A percentile compares a stretch with the other conserved stretches of the same genome.
Conservation (phyloP, 768 basidiomycete genomes). For the Phylloporus rhodoxanthus region DNA sequence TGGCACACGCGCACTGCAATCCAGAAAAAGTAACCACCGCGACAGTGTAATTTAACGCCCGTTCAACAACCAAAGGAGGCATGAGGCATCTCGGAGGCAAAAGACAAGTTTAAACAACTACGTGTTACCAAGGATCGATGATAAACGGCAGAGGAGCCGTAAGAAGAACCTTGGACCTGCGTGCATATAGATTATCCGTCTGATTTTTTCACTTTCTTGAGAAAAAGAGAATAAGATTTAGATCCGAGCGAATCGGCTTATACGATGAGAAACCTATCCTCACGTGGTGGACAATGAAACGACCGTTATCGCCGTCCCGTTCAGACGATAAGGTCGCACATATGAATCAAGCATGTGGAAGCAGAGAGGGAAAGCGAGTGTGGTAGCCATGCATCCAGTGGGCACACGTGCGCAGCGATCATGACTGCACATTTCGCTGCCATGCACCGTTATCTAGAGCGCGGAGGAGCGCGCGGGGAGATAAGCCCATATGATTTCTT, state of each 20-base stretch:
- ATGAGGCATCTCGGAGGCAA: background rate
- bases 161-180: background rate
- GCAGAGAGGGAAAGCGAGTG: background rate
- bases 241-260: background rate
- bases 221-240: background rate
- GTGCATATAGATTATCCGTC: background rate
- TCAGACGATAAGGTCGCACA: background rate
- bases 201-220: background rate
- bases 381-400: background rate
- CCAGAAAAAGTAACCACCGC: background rate
- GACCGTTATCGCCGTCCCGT: background rate
- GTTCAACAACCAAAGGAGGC: background rate
- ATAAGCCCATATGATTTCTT: background rate
- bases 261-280: background rate
- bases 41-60: too few species aligned
- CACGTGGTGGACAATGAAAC: background rate
- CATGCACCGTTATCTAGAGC: background rate
- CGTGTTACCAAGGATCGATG: background rate
- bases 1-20: background rate
- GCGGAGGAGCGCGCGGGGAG: background rate
- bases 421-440: background rate
- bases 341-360: background rate
- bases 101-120: background rate
- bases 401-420: background rate
- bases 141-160: background rate